Percentiles rank a stretch among this genome's conserved stretches.
phyloP scores from a whole-genome alignment of 192 early-diverging fungal genomes.

The Linderina pennispora region DNA sequence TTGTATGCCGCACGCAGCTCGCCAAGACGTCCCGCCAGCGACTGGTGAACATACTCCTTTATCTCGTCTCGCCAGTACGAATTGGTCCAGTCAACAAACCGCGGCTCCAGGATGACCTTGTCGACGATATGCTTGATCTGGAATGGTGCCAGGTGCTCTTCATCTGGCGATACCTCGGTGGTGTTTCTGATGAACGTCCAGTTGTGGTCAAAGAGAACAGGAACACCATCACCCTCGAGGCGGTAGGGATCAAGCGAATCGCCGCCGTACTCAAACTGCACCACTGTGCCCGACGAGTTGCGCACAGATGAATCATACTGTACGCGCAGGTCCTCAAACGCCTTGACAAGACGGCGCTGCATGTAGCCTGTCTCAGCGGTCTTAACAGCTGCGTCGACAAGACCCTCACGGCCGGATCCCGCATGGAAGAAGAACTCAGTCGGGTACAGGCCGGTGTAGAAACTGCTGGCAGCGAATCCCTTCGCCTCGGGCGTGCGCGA shows the following conservation, averaged over 20 bases:
- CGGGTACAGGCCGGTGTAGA: conserved; percentile 92
- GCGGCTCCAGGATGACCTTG: conserved; percentile 40
- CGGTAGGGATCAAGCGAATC: conserved; percentile 93
- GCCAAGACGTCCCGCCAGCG: conserved; percentile 53
- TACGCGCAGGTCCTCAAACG: conserved; percentile 89
- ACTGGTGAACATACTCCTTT: conserved; percentile 50
- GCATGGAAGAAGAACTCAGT: conserved; percentile 99
- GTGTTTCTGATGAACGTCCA: conserved; percentile 56
- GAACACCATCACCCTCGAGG: conserved; percentile 84
- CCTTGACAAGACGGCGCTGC: conserved; percentile 95
- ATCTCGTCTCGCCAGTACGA: conserved; percentile 58
- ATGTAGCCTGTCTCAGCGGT: conserved; percentile 99
- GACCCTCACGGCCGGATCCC: conserved; percentile 97
- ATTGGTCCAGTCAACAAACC: conserved; percentile 29
- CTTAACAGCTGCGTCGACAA: conserved; percentile 99
- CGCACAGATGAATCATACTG: conserved; percentile 97
- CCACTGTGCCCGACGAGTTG: conserved; percentile 80
- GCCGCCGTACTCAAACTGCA: conserved; percentile 96
- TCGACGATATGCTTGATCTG: conserved; percentile 47
- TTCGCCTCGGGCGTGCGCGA: conserved; percentile 90
- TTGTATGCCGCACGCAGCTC: conserved; percentile 44
- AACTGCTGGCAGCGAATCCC: conserved; percentile 96
- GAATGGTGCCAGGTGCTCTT: conserved; percentile 35
- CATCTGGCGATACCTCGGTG: not conserved
- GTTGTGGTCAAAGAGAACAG: conserved; percentile 84